phyloP scores from a whole-genome alignment of 768 basidiomycete genomes.

The Pleurotus salmoneostramineus region DNA sequence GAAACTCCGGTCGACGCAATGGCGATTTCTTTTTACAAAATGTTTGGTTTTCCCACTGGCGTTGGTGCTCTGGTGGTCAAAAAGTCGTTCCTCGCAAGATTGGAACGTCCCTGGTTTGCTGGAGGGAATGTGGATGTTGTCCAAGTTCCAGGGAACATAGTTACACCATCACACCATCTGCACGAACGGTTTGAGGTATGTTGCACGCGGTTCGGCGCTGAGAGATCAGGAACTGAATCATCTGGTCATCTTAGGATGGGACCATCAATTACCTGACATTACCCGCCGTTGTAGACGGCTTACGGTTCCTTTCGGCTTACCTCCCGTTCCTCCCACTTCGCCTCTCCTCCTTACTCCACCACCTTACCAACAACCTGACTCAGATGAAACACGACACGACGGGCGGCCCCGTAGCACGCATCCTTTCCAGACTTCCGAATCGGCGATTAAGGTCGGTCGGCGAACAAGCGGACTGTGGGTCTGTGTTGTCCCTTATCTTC shows the following conservation, averaged over 20 bases:
- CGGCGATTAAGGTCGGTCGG: constrained; percentile 52
- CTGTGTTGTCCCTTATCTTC: constrained; percentile 59
- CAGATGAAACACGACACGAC: constrained; percentile 58
- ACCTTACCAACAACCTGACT: constrained; percentile 52
- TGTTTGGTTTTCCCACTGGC: constrained; percentile 87
- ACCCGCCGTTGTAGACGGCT: constrained; percentile 74
- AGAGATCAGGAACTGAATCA: not conserved
- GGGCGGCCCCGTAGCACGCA: constrained; percentile 57
- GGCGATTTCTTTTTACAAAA: constrained; percentile 85
- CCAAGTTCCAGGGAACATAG: constrained; percentile 71
- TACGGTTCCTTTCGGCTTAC: constrained; percentile 74
- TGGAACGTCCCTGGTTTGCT: constrained; percentile 80
- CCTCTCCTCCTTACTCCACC: constrained; percentile 64
- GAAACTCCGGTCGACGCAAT: constrained; percentile 75
- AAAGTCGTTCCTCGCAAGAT: constrained; percentile 55
- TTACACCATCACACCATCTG: constrained; percentile 53
- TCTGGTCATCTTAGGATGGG: constrained; percentile 53
- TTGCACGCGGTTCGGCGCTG: constrained; percentile 8
- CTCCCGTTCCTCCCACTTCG: constrained; percentile 76
- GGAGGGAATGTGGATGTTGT: constrained; percentile 82
- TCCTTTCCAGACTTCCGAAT: constrained; percentile 61
- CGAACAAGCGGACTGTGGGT: constrained; percentile 64
- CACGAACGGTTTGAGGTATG: constrained; percentile 80
- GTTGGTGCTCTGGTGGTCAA: constrained; percentile 77
- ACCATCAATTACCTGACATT: constrained; percentile 80